phyloP scores from a whole-genome alignment of 2,329 filamentous ascomycete species.

The Stachybotrys chartarum region DNA sequence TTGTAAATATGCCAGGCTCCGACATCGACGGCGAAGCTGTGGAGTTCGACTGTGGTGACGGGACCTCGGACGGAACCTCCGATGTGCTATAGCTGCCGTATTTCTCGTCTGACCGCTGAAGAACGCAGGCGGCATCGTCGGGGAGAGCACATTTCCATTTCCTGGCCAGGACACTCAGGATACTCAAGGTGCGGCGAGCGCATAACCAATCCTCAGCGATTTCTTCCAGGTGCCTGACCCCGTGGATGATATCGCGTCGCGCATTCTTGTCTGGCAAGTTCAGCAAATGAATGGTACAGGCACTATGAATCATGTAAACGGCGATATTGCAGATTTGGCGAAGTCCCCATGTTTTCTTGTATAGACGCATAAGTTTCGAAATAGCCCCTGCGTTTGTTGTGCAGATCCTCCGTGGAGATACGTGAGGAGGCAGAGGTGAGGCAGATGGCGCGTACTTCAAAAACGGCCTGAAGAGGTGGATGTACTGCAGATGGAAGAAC shows the following conservation, averaged over 20 bases:
- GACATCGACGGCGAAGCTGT: constrained; percentile 19
- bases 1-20: constrained; percentile 15
- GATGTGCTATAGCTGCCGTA: constrained; percentile 65
- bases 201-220: constrained; percentile 94
- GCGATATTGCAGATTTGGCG: constrained; percentile 94
- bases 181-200: constrained; percentile 75
- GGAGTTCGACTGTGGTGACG: constrained; percentile 40
- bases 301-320: constrained; percentile 91
- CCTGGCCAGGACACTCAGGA: constrained; percentile 75
- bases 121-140: constrained; percentile 68
- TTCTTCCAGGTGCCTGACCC: constrained; percentile 86
- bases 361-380: constrained; percentile 88
- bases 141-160: constrained; percentile 88
- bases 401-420: constrained; percentile 85
- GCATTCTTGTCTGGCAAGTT: constrained; percentile 92
- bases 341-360: constrained; percentile 85
- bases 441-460: constrained; percentile 78
- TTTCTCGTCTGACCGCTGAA: constrained; percentile 72
- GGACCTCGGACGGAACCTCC: constrained; percentile 53
- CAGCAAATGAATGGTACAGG: constrained; percentile 88
- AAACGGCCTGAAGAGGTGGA: constrained; percentile 92
- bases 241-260: constrained; percentile 81
- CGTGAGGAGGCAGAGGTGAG: constrained; percentile 77
- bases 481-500: constrained; percentile 94
- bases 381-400: constrained; percentile 84